Conservation (phyloP, 768 basidiomycete genomes). For the Mycena haematopus region DNA sequence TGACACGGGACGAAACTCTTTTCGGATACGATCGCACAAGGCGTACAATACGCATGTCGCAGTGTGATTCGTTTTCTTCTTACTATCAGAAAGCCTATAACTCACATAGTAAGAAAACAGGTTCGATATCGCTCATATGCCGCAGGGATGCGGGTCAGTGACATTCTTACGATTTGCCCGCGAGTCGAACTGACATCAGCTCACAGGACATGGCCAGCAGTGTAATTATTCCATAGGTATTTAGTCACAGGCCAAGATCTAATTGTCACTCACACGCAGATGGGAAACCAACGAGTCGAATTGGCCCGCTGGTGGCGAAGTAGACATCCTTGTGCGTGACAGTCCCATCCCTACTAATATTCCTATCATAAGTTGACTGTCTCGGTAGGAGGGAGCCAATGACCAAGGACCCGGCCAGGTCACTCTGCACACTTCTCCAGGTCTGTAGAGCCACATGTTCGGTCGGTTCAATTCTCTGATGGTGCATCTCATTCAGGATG, state of each 20-base stretch:
- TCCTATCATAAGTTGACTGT: not conserved
- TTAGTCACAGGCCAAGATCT: not conserved
- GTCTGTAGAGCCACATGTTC: conserved; percentile 34
- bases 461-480: not conserved
- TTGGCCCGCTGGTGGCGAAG: conserved; percentile 57
- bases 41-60: conserved; percentile 59
- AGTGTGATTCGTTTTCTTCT: conserved; percentile 42
- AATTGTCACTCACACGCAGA: conserved; percentile 27
- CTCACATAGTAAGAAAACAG: too few species aligned
- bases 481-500: conserved; percentile 44
- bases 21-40: conserved; percentile 58
- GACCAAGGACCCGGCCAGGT: conserved; percentile 48
- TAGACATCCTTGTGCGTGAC: conserved; percentile 41
- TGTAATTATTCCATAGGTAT: conserved; percentile 36
- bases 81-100: too few species aligned
- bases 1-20: conserved; percentile 59
- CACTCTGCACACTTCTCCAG: conserved; percentile 50
- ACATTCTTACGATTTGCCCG: not conserved
- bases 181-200: conserved; percentile 7
- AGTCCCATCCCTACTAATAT: too few species aligned
- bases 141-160: conserved; percentile 55
- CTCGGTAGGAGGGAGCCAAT: conserved; percentile 51
- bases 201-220: conserved; percentile 47
- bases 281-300: conserved; percentile 56
- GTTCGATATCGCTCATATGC: conserved; percentile 58